Evolutionary conservation across 306 rosid genomes (phyloP), one percentile per base, ranked within the genome.

Genomic region (Fagus sylvatica): DNA sequence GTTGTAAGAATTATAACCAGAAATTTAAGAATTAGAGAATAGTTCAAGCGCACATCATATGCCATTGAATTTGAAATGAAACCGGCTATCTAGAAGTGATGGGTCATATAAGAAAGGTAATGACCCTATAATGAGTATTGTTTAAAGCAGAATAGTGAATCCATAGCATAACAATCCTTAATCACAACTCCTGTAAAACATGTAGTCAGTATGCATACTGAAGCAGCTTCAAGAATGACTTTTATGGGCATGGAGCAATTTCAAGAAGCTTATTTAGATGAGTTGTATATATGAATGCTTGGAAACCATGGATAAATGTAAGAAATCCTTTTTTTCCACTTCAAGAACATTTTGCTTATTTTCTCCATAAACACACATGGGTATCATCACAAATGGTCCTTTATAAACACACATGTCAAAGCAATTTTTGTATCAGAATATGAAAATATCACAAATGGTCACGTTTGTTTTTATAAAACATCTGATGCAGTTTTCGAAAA

Each of bases 1-100:
- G 93, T 75, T 9, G 42, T 34, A 15, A 83, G 73, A 76, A 46
- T 55, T 22, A 69, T 33, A 39, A 74, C 43, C 59, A 46, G 32
- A 13, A 71, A 69, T 43, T 19, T 71, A 41, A 53, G 34, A 62
- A 74, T 62, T 30, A 69, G 74, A 79, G 37, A 54, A 19, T 43
- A 69, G 30, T 59, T 69, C 55, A 39, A 64, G 15, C 48, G 72
- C 67, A 65, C 22, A n/a, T 19, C 59, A 74, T 33, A 64, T 32
- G 53, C 37, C 72, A 73, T 17, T 46, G 5, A 54, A 28, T 19
- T 43, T 19, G 19, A 67, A 16, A 36, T 30, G 7, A 67, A 62
- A 36, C 42, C 69, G 12, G 42, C 48, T n/a, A 30, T 6, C 37
- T 7, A 42, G 36, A 33, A 33, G 39, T 42, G 40, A 43, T 42